A percentile compares a stretch with the other conserved stretches of the same genome.
These are phyloP conservation scores for Karstenula rhodostoma DNA, from an alignment of 2,329 filamentous ascomycete genomes.

Conservation along the genomic window DNA sequence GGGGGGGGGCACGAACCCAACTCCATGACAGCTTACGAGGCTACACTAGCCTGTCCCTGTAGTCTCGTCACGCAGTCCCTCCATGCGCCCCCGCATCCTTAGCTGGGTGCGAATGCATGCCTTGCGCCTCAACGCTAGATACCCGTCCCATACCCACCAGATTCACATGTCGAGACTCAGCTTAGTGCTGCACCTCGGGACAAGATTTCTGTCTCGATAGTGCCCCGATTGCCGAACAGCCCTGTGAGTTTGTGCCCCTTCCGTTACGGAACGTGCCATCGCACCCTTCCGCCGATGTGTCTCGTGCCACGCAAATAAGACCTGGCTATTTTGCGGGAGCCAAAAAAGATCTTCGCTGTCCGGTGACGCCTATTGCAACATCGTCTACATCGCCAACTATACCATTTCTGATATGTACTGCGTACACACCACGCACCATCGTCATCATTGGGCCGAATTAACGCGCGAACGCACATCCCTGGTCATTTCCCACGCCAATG, in stretches of 20 bases:
- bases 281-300: background rate
- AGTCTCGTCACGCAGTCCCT: constrained; percentile 7
- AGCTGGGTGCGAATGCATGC: background rate
- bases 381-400: background rate
- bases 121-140: constrained; percentile 2
- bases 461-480: background rate
- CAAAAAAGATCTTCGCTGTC: background rate
- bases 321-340: background rate
- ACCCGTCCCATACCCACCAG: background rate
- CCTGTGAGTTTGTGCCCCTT: constrained; percentile 1
- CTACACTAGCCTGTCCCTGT: background rate
- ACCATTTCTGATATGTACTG: background rate
- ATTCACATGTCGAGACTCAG: constrained; percentile 7
- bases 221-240: constrained; percentile 13
- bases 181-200: constrained; percentile 9
- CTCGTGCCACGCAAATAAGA: background rate
- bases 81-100: constrained; percentile 11
- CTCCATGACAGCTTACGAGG: background rate
- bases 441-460: background rate
- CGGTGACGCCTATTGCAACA: background rate
- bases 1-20: background rate
- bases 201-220: constrained; percentile 11
- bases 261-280: background rate
- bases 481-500: constrained; percentile 3
- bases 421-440: background rate